Percentiles rank a stretch among this genome's conserved stretches.
These are phyloP conservation scores for Yamadazyma ubonensis DNA, from an alignment of 805 yeast genomes.

Conservation along the genomic window DNA sequence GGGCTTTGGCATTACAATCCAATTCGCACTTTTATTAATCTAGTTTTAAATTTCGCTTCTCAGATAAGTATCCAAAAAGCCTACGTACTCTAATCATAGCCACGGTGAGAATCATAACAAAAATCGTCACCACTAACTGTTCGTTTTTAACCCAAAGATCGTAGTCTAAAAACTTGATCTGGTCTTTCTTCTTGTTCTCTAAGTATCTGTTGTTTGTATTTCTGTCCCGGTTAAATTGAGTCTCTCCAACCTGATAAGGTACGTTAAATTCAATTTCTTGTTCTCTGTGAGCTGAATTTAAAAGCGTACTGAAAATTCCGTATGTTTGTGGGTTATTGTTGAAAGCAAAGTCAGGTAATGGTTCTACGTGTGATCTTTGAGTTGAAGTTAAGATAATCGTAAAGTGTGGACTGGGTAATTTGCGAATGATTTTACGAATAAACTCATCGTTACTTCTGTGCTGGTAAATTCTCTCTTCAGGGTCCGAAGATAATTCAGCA, in stretches of 20 bases:
- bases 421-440: slow-evolving; percentile 57
- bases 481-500: slow-evolving; percentile 41
- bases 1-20: too few relatives aligned
- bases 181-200: slow-evolving; percentile 28
- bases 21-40: too few relatives aligned
- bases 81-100: slow-evolving; percentile 7
- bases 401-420: slow-evolving; percentile 71
- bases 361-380: slow-evolving; percentile 24
- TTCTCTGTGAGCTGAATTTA: slow-evolving; percentile 50
- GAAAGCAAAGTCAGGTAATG: slow-evolving; percentile 30
- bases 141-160: slow-evolving; percentile 54
- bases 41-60: neutral
- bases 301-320: slow-evolving; percentile 56
- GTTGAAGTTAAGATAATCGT: slow-evolving; percentile 55
- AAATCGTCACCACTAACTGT: slow-evolving; percentile 40
- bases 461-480: slow-evolving; percentile 13
- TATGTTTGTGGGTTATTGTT: slow-evolving; percentile 29
- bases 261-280: slow-evolving; percentile 57
- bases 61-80: slow-evolving; percentile 3
- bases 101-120: slow-evolving; percentile 23
- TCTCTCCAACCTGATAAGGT: slow-evolving; percentile 29
- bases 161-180: slow-evolving; percentile 41
- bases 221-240: slow-evolving; percentile 25
- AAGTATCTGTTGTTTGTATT: slow-evolving; percentile 33
- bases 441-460: slow-evolving; percentile 45